phyloP scores from a whole-genome alignment of 768 basidiomycete species.

The Pisolithus tinctorius region DNA sequence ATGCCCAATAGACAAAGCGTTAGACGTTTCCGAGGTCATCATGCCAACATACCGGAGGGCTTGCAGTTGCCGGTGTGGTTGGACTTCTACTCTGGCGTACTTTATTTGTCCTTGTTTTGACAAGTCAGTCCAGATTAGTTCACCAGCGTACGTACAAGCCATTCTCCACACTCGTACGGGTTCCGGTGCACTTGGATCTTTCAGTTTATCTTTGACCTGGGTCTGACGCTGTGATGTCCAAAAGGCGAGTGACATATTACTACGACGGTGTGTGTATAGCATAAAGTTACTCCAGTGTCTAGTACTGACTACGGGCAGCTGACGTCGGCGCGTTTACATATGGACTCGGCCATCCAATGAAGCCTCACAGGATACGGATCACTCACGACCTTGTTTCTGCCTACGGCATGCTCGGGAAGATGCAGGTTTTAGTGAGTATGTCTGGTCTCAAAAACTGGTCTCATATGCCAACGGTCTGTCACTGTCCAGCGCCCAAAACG shows the following conservation, averaged over 20 bases:
- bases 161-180: too few species aligned
- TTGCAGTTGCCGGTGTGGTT: too few species aligned
- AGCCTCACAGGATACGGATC: constrained; percentile 91
- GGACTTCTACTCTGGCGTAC: too few species aligned
- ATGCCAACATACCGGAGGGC: neutral
- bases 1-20: neutral
- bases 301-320: constrained; percentile 31
- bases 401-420: constrained; percentile 90
- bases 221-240: constrained; percentile 42
- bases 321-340: constrained; percentile 77
- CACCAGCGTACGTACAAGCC: too few species aligned
- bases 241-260: constrained; percentile 71
- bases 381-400: constrained; percentile 87
- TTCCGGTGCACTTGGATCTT: too few species aligned
- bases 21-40: neutral
- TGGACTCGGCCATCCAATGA: constrained; percentile 89
- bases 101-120: too few species aligned
- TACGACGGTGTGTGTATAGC: constrained; percentile 54
- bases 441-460: neutral
- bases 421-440: constrained; percentile 74
- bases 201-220: too few species aligned
- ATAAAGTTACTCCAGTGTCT: neutral
- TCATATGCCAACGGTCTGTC: neutral
- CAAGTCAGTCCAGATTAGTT: too few species aligned
- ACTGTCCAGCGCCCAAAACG: constrained; percentile 56